A percentile compares a stretch with the other conserved stretches of the same genome.
Evolutionary conservation across 139 green algal species (phyloP).

Genomic region (Edaphochlamys debaryana): DNA sequence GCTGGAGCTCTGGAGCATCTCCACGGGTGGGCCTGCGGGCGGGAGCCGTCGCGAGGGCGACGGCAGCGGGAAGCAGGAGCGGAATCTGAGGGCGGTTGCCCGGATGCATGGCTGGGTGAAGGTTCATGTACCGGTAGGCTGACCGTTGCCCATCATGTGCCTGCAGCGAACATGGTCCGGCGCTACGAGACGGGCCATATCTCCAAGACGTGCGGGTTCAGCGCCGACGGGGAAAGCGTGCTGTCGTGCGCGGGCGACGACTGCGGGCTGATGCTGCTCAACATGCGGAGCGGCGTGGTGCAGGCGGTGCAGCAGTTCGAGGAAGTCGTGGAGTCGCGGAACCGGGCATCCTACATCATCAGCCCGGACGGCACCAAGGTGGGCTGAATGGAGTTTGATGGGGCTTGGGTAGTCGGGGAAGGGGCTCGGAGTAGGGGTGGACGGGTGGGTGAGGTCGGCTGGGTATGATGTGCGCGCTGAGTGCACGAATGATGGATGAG

Average conservation of each 20-base stretch:
- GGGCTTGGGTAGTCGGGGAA: too few relatives aligned
- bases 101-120: too few relatives aligned
- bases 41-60: too few relatives aligned
- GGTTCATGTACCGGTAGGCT: too few relatives aligned
- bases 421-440: too few relatives aligned
- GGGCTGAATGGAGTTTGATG: neutral
- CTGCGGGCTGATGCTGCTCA: slow-evolving; percentile 28
- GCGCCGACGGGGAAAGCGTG: slow-evolving; percentile 31
- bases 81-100: neutral
- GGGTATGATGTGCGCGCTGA: too few relatives aligned
- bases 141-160: too few relatives aligned
- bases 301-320: slow-evolving; percentile 35
- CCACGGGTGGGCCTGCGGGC: neutral
- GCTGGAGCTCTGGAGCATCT: slow-evolving; percentile 54
- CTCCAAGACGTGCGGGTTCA: slow-evolving; percentile 36
- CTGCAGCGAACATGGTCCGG: slow-evolving; percentile 37
- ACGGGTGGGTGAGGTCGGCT: too few relatives aligned
- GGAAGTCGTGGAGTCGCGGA: slow-evolving; percentile 39
- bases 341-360: slow-evolving; percentile 31
- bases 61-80: neutral
- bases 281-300: slow-evolving; percentile 1
- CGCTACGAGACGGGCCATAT: slow-evolving; percentile 42
- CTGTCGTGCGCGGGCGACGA: slow-evolving; percentile 49
- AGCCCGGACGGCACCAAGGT: slow-evolving; percentile 40
- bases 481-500: too few relatives aligned